These are phyloP conservation scores for Beauveria pseudobassiana DNA, from an alignment of 2,329 filamentous ascomycete genomes.

Conservation along the genomic window DNA sequence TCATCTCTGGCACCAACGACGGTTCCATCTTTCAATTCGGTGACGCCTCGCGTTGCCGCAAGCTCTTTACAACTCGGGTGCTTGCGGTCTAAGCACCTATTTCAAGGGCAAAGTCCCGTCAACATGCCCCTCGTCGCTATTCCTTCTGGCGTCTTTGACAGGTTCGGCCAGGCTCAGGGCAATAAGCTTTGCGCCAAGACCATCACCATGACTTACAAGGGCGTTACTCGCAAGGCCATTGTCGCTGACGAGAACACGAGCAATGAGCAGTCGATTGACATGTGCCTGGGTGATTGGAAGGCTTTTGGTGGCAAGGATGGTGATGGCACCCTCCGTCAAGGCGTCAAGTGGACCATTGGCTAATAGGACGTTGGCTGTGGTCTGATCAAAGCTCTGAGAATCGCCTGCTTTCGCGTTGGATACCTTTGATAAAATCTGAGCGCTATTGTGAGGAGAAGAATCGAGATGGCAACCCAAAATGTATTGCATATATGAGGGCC, in stretches of 20 bases:
- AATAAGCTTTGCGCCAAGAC: conserved; percentile 12
- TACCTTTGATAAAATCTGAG: conserved; percentile 33
- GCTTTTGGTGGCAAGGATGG: conserved; percentile 11
- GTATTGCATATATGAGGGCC: background rate
- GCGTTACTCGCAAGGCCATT: conserved; percentile 12
- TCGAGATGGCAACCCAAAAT: conserved; percentile 30
- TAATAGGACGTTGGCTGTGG: background rate
- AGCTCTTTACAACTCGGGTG: conserved; percentile 6
- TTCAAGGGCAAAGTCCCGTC: conserved; percentile 6
- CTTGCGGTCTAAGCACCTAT: conserved; percentile 11
- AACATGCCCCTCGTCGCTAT: conserved; percentile 10
- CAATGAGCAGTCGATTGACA: conserved; percentile 18
- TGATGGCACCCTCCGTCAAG: conserved; percentile 6
- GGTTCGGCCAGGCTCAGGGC: conserved; percentile 7
- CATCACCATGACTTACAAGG: conserved; percentile 12
- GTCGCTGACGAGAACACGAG: conserved; percentile 16
- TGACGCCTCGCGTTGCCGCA: conserved; percentile 4
- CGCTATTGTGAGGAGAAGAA: conserved; percentile 24
- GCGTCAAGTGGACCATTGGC: conserved; percentile 10
- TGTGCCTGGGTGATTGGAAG: conserved; percentile 12
- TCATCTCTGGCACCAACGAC: conserved; percentile 6
- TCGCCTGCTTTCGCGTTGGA: conserved; percentile 19
- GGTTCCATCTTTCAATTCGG: conserved; percentile 13
- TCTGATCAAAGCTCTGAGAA: no score
- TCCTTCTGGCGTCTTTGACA: conserved; percentile 7